Evolutionary conservation across 2,329 filamentous ascomycete genomes (phyloP).

Genomic region (Alternaria consortialis): DNA sequence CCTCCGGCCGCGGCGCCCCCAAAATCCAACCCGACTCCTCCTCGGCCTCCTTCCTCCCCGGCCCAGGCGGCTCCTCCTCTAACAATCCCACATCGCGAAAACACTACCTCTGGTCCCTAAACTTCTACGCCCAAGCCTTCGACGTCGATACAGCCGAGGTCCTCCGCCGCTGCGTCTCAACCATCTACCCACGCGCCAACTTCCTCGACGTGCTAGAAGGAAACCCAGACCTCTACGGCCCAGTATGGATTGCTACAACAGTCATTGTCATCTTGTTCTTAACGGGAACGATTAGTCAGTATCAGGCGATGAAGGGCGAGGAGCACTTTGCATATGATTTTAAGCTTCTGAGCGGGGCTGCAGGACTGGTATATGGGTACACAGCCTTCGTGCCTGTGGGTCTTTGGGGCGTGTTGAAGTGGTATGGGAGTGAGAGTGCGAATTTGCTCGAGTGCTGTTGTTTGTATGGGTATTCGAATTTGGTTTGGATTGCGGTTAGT

Average conservation of each 20-base stretch:
- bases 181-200: conserved; percentile 90
- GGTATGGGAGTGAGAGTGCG: conserved; percentile 93
- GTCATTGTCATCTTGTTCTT: conserved; percentile 95
- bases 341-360: conserved; percentile 83
- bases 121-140: conserved; percentile 98
- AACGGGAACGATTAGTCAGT: conserved; percentile 93
- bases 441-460: conserved; percentile 96
- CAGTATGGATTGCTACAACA: conserved; percentile 98
- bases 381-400: conserved; percentile 80
- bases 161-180: conserved; percentile 82
- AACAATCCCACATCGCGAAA: conserved; percentile 60
- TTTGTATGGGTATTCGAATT: conserved; percentile 93
- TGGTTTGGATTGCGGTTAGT: conserved; percentile 96
- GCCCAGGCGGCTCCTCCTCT: conserved; percentile 31
- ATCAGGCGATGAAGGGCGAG: conserved; percentile 73
- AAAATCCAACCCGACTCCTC: conserved; percentile 57
- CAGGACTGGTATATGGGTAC: conserved; percentile 94
- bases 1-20: conserved; percentile 56
- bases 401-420: conserved; percentile 87
- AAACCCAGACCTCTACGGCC: conserved; percentile 95
- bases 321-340: conserved; percentile 92
- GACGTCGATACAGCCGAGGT: conserved; percentile 96
- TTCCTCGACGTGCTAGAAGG: conserved; percentile 97
- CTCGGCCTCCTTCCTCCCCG: conserved; percentile 49
- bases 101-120: conserved; percentile 89